Evolutionary conservation across 208 protist genomes (phyloP).

Genomic region (Leptomonas pyrrhocoris): DNA sequence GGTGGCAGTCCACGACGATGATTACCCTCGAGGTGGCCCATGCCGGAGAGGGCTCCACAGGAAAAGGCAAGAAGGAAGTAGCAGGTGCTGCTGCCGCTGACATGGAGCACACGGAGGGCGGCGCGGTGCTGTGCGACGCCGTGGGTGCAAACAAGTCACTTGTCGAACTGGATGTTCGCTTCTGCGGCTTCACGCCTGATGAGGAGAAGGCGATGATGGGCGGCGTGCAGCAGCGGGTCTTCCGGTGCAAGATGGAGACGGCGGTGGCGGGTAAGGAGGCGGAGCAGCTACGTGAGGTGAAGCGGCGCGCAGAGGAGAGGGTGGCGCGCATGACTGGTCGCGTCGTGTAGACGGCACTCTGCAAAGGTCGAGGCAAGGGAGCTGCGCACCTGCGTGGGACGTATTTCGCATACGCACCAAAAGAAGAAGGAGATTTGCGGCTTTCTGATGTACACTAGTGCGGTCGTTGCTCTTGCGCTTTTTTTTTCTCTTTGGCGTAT

Average conservation of each 20-base stretch:
- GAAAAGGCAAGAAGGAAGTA: neutral
- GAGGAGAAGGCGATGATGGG: conserved; percentile 52
- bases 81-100: neutral
- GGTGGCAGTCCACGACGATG: conserved; percentile 6
- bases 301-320: conserved; percentile 25
- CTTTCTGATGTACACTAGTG: conserved; percentile 4
- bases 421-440: neutral
- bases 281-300: conserved; percentile 26
- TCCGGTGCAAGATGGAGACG: conserved; percentile 25
- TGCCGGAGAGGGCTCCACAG: neutral
- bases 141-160: conserved; percentile 61
- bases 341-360: neutral
- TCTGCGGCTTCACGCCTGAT: conserved; percentile 47
- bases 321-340: conserved; percentile 32
- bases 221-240: conserved; percentile 40
- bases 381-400: too few species aligned
- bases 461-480: neutral
- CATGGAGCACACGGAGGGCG: conserved; percentile 33
- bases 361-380: too few species aligned
- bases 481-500: neutral
- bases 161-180: conserved; percentile 63
- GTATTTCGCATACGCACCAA: neutral
- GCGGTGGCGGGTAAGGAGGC: conserved; percentile 31
- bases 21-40: neutral
- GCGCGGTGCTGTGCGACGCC: conserved; percentile 43